These are phyloP conservation scores for Xylariaceae sp. DNA, from an alignment of 2,329 filamentous ascomycete genomes.

Conservation along the genomic window DNA sequence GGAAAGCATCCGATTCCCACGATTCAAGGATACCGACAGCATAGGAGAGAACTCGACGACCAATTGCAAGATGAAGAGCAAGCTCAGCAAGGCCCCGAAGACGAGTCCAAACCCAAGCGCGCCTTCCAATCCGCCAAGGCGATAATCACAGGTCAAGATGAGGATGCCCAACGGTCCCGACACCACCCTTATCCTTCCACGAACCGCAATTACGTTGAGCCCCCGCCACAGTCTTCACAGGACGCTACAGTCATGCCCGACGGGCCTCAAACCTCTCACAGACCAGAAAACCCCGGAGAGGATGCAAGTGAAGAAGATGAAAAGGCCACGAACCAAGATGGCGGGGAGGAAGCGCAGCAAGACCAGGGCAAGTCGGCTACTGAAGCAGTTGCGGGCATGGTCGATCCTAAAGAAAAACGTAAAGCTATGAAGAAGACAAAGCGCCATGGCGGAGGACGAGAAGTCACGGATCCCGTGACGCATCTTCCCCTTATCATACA, in stretches of 20 bases:
- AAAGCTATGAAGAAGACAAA: constrained; percentile 44
- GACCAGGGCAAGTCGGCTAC: constrained; percentile 27
- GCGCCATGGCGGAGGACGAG: constrained; percentile 43
- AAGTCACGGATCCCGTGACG: constrained; percentile 70
- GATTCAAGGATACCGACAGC: constrained; percentile 43
- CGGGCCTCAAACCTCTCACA: not conserved
- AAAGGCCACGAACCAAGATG: constrained; percentile 2
- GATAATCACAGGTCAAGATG: constrained; percentile 25
- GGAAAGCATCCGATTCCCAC: constrained; percentile 36
- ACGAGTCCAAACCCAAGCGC: constrained; percentile 30
- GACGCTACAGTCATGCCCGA: constrained; percentile 5
- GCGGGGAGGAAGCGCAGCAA: constrained; percentile 3
- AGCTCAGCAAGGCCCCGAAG: constrained; percentile 30
- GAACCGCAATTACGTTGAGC: constrained; percentile 28
- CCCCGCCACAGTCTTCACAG: constrained; percentile 10
- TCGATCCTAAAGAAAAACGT: constrained; percentile 42
- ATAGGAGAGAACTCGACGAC: constrained; percentile 39
- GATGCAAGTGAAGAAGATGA: constrained; percentile 8
- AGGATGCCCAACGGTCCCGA: constrained; percentile 22
- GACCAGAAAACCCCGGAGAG: constrained; percentile 7
- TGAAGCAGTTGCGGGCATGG: constrained; percentile 31
- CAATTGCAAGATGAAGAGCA: constrained; percentile 31
- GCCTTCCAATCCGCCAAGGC: constrained; percentile 33
- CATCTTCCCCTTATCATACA: constrained; percentile 65
- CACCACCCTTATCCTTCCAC: constrained; percentile 33